phyloP scores from a whole-genome alignment of 371 early-diverging fungal genomes.

The Coemansia sp. region DNA sequence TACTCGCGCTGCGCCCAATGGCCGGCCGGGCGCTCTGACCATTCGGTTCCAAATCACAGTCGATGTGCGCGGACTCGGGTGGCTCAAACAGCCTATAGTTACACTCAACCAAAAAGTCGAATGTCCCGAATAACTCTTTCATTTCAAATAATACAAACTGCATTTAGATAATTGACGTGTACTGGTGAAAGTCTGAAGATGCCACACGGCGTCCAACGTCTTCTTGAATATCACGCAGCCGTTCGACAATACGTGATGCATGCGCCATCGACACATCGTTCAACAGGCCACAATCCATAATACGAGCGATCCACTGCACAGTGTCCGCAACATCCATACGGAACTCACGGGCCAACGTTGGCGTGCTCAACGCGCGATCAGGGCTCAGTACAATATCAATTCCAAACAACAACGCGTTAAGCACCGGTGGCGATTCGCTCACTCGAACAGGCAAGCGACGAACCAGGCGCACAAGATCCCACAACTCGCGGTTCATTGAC shows the following conservation, averaged over 20 bases:
- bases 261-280: conserved; percentile 18
- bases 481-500: conserved; percentile 42
- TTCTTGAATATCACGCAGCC: conserved; percentile 39
- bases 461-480: conserved; percentile 28
- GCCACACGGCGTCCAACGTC: conserved; percentile 16
- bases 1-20: not conserved
- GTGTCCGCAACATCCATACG: conserved; percentile 27
- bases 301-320: conserved; percentile 27
- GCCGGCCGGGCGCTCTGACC: conserved; percentile 25
- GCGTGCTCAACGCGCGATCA: conserved; percentile 30
- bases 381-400: conserved; percentile 38
- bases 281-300: conserved; percentile 16
- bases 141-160: conserved; percentile 11
- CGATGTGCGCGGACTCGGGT: conserved; percentile 30
- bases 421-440: conserved; percentile 31
- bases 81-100: conserved; percentile 42
- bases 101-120: conserved; percentile 44
- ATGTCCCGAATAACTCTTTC: conserved; percentile 35
- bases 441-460: conserved; percentile 10
- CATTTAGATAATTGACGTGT: conserved; percentile 18
- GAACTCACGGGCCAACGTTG: conserved; percentile 42
- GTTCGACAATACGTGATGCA: conserved; percentile 24
- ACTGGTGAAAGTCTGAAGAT: conserved; percentile 14
- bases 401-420: conserved; percentile 43
- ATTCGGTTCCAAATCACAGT: conserved; percentile 43